phyloP scores from a whole-genome alignment of 225 moss, liverwort and hornwort species.

The Rhytidiadelphus loreus region DNA sequence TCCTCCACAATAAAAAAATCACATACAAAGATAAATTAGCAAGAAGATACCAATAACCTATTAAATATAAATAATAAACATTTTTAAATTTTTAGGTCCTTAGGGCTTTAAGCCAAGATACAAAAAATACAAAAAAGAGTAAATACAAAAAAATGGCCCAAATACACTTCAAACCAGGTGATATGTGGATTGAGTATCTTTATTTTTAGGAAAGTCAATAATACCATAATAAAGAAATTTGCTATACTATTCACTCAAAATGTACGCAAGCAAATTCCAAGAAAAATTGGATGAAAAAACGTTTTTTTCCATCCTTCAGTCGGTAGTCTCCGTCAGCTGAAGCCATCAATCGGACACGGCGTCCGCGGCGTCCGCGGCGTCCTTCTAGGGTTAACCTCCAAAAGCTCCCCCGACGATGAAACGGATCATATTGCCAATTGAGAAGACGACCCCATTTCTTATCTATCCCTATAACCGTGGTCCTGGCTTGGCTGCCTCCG shows the following conservation, averaged over 20 bases:
- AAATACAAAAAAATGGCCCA: background rate
- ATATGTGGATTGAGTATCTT: background rate
- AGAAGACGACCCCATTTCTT: background rate
- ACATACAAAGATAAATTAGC: no score
- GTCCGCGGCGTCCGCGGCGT: no score
- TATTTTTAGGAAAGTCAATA: rapidly evolving
- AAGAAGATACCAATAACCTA: no score
- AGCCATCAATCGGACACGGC: background rate
- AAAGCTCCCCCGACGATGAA: background rate
- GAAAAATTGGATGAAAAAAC: background rate
- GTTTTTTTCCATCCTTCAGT: background rate
- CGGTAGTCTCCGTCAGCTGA: no score
- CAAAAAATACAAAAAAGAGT: no score
- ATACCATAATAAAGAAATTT: background rate
- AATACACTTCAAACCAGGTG: rapidly evolving
- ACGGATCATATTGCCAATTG: background rate
- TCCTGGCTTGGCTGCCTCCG: background rate
- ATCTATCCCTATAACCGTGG: background rate
- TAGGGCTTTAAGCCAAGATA: no score
- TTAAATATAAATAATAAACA: no score
- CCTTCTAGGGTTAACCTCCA: background rate
- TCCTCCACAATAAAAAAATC: no score
- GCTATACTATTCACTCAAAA: no score
- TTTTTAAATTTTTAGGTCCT: no score
- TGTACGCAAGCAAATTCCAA: background rate